Evolutionary conservation across 1,284 basidiomycete species (phyloP).

Genomic region (Schizophyllum amplum): DNA sequence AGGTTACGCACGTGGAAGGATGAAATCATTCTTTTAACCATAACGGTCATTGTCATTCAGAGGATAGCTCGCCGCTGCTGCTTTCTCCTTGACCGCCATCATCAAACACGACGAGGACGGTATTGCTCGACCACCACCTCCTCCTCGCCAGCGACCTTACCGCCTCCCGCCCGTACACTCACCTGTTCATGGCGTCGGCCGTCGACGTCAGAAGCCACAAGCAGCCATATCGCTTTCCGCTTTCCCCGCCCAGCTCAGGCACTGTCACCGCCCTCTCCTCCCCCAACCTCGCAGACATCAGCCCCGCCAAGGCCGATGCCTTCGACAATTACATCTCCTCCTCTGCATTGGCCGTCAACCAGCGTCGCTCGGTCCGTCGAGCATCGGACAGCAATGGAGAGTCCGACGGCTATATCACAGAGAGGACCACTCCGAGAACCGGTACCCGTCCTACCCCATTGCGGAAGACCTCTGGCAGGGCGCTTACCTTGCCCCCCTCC

Average conservation of each 20-base stretch:
- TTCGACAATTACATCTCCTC: constrained; percentile 20
- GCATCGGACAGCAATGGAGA: constrained; percentile 22
- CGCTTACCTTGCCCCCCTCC: constrained; percentile 32
- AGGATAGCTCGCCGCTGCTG: not conserved
- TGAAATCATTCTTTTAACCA: not conserved
- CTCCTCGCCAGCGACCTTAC: constrained; percentile 2
- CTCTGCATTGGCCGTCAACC: constrained; percentile 11
- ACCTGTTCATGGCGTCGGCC: constrained; percentile 7
- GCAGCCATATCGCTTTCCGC: constrained; percentile 7
- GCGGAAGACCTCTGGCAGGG: constrained; percentile 23
- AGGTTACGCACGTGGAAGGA: not conserved
- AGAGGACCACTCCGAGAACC: constrained; percentile 20
- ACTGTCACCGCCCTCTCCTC: constrained; percentile 22
- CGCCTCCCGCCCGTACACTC: not conserved
- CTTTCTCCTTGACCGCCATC: not conserved
- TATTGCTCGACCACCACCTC: constrained; percentile 9
- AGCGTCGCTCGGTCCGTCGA: constrained; percentile 19
- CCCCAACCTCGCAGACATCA: constrained; percentile 23
- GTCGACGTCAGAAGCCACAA: constrained; percentile 8
- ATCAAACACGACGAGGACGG: not conserved
- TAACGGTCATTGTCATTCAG: not conserved
- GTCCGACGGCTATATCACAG: constrained; percentile 31
- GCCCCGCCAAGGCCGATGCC: constrained; percentile 19
- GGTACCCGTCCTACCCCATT: constrained; percentile 18
- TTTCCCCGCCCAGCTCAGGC: constrained; percentile 8